Evolutionary conservation across 2,329 filamentous ascomycete species (phyloP).

Genomic region (Sclerotinia glacialis): DNA sequence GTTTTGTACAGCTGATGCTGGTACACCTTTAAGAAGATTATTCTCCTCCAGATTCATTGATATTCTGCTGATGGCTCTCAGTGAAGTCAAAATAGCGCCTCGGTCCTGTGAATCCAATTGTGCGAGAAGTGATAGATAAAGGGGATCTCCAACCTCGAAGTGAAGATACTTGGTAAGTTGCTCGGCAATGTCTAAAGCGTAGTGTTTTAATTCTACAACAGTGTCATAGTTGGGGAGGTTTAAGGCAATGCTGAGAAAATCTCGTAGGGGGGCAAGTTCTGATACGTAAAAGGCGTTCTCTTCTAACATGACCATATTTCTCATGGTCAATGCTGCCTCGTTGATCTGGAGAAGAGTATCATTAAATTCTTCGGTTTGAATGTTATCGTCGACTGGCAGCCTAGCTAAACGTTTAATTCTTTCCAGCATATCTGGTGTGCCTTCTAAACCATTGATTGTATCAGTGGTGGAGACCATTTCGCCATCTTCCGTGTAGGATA

Average conservation of each 20-base stretch:
- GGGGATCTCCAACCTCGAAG: constrained; percentile 68
- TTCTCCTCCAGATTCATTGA: constrained; percentile 80
- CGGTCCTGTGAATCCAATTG: constrained; percentile 70
- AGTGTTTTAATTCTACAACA: constrained; percentile 82
- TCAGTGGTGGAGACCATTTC: constrained; percentile 48
- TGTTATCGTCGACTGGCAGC: constrained; percentile 61
- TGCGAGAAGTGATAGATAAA: constrained; percentile 71
- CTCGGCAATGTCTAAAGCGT: constrained; percentile 87
- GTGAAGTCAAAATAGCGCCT: constrained; percentile 73
- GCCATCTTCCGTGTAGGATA: constrained; percentile 66
- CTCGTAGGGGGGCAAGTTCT: constrained; percentile 70
- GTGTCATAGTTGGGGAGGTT: constrained; percentile 70
- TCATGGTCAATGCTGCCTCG: constrained; percentile 81
- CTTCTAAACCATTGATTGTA: constrained; percentile 61
- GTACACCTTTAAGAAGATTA: constrained; percentile 72
- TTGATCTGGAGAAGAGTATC: constrained; percentile 73
- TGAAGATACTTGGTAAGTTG: constrained; percentile 80
- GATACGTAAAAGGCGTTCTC: constrained; percentile 85
- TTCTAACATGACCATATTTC: constrained; percentile 92
- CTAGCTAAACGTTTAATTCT: constrained; percentile 63
- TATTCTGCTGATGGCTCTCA: constrained; percentile 81
- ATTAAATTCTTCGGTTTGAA: constrained; percentile 69
- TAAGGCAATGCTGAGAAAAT: constrained; percentile 78
- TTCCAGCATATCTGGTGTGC: constrained; percentile 69
- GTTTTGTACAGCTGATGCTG: constrained; percentile 61